Percentiles rank a stretch among this genome's conserved stretches.
These are phyloP conservation scores for Sarocladiaceae sp. DNA, from an alignment of 2,329 filamentous ascomycete genomes.

Conservation along the genomic window DNA sequence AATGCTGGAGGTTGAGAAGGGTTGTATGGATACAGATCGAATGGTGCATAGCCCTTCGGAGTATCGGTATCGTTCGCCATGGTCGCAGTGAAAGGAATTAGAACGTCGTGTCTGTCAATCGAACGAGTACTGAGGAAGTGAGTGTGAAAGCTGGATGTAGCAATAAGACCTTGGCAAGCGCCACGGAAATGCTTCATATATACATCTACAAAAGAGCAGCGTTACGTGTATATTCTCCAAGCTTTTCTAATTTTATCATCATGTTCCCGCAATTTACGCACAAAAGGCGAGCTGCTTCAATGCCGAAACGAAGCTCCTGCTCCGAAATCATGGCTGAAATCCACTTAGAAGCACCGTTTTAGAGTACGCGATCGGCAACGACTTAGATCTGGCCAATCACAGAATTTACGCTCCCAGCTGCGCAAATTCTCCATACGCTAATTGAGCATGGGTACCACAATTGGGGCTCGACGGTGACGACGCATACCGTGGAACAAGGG, in stretches of 20 bases:
- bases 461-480: background rate
- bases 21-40: slow-evolving; percentile 39
- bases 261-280: background rate
- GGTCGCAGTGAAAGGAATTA: background rate
- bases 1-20: slow-evolving; percentile 27
- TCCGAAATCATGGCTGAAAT: background rate
- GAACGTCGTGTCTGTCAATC: too few species aligned
- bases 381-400: background rate
- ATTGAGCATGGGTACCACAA: too few species aligned
- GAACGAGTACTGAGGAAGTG: too few species aligned
- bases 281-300: background rate
- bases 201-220: too few species aligned
- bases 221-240: too few species aligned
- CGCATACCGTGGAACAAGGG: too few species aligned
- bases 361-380: too few species aligned
- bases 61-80: background rate
- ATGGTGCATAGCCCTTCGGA: slow-evolving; percentile 17
- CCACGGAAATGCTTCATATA: too few species aligned
- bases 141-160: too few species aligned
- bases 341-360: too few species aligned
- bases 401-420: background rate
- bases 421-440: background rate
- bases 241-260: background rate
- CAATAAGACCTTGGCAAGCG: too few species aligned
- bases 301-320: background rate